Evolutionary conservation across 257 asterid species (phyloP).

Genomic region (Solanum arcanum): DNA sequence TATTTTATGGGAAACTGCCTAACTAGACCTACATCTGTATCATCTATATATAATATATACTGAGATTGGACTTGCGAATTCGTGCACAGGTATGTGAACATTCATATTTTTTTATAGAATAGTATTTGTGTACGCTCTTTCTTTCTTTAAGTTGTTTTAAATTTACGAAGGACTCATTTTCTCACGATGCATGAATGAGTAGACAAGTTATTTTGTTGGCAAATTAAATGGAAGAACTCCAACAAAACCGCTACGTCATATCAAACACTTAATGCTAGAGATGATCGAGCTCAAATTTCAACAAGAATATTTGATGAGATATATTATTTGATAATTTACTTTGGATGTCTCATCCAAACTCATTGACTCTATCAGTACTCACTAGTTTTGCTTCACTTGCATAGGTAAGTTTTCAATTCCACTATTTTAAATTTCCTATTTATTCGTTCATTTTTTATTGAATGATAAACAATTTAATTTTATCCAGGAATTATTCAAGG

Average conservation of each 20-base stretch:
- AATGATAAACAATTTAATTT: background rate
- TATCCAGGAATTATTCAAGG: background rate
- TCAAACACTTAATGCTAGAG: background rate
- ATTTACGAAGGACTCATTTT: background rate
- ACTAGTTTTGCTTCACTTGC: background rate
- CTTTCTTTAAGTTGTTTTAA: too few relatives aligned
- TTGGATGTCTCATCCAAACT: too few relatives aligned
- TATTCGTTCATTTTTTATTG: background rate
- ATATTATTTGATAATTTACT: too few relatives aligned
- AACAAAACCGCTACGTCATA: background rate
- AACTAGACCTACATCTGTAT: too few relatives aligned
- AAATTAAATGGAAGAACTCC: background rate
- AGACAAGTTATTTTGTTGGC: background rate
- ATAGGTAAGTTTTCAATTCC: background rate
- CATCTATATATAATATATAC: too few relatives aligned
- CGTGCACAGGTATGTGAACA: too few relatives aligned
- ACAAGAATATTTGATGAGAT: background rate
- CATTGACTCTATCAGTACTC: background rate
- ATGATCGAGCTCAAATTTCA: background rate
- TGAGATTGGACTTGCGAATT: too few relatives aligned
- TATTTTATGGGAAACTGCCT: too few relatives aligned
- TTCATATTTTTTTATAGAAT: too few relatives aligned
- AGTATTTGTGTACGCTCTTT: too few relatives aligned
- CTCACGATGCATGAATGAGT: background rate
- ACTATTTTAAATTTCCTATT: background rate